Evolutionary conservation across 169 alveolate genomes (phyloP).

Genomic region (Eimeria acervulina): DNA sequence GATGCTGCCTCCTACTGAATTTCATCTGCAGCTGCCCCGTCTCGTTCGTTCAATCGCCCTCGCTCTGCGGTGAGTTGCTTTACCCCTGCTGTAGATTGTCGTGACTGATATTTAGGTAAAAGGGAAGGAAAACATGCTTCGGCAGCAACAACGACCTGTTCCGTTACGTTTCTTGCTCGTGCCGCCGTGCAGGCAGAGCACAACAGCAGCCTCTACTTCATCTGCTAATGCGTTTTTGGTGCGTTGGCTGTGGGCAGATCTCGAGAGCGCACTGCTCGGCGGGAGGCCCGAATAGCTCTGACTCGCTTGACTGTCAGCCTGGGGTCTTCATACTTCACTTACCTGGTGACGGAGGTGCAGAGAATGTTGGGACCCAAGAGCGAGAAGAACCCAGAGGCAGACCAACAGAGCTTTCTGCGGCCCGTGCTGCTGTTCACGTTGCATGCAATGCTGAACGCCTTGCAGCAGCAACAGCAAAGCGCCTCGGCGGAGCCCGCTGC

Average conservation of each 20-base stretch:
- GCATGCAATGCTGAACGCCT: constrained; percentile 75
- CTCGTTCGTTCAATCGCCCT: constrained; percentile 76
- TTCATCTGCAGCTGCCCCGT: constrained; percentile 80
- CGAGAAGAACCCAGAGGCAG: constrained; percentile 69
- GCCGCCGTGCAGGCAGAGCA: not conserved
- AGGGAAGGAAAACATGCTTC: not conserved
- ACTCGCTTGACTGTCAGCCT: constrained; percentile 49
- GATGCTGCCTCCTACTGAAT: constrained; percentile 72
- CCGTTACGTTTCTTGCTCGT: not conserved
- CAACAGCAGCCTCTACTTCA: not conserved
- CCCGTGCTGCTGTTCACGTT: constrained; percentile 76
- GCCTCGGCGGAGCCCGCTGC: not conserved
- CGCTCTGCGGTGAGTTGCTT: constrained; percentile 54
- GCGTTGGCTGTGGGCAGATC: constrained; percentile 33
- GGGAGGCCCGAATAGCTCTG: constrained; percentile 82
- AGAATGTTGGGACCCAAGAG: constrained; percentile 27
- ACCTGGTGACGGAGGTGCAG: constrained; percentile 70
- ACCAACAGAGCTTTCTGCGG: constrained; percentile 60
- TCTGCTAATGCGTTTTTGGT: not conserved
- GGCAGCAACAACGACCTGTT: not conserved
- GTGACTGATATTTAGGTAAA: not conserved
- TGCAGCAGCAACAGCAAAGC: constrained; percentile 29
- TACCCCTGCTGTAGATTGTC: not conserved
- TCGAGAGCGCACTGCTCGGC: constrained; percentile 77
- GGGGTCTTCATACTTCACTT: constrained; percentile 75